Evolutionary conservation across 345 rosid genomes (phyloP).

Genomic region (Dimocarpus longan): DNA sequence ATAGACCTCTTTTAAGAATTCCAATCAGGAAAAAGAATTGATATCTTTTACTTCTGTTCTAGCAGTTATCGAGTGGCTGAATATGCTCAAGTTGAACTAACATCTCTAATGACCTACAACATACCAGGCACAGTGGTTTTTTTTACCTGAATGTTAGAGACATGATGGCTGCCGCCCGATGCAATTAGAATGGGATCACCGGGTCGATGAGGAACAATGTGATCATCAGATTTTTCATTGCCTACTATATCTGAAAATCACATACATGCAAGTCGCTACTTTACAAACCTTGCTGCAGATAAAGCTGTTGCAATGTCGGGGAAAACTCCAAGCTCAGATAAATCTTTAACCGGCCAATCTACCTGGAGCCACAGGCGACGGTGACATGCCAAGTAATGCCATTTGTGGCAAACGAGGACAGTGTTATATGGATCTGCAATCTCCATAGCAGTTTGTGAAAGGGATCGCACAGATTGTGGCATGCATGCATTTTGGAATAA

Average conservation of each 20-base stretch:
- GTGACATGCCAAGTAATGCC: constrained; percentile 91
- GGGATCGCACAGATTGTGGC: constrained; percentile 26
- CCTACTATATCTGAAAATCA: not conserved
- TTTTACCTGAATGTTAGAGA: constrained; percentile 84
- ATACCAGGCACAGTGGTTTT: constrained; percentile 90
- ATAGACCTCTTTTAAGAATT: too few relatives aligned
- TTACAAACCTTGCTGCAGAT: constrained; percentile 85
- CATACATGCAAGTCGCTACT: not conserved
- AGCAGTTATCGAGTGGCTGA: too few relatives aligned
- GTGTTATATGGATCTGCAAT: constrained; percentile 99
- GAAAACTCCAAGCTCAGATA: constrained; percentile 68
- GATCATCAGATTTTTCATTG: constrained; percentile 24
- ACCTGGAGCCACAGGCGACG: constrained; percentile 95
- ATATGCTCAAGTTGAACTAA: not conserved
- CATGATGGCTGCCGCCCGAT: constrained; percentile 76
- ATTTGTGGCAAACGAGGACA: constrained; percentile 99
- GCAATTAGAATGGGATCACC: constrained; percentile 93
- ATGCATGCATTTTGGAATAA: not conserved
- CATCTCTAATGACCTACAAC: constrained; percentile 15
- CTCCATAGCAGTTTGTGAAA: constrained; percentile 59
- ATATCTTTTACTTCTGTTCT: too few relatives aligned
- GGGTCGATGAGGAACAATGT: constrained; percentile 55
- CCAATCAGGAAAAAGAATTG: too few relatives aligned
- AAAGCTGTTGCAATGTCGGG: constrained; percentile 75
- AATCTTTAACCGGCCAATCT: constrained; percentile 64